phyloP scores from a whole-genome alignment of 208 protist genomes.

The Trypanosoma boissoni region DNA sequence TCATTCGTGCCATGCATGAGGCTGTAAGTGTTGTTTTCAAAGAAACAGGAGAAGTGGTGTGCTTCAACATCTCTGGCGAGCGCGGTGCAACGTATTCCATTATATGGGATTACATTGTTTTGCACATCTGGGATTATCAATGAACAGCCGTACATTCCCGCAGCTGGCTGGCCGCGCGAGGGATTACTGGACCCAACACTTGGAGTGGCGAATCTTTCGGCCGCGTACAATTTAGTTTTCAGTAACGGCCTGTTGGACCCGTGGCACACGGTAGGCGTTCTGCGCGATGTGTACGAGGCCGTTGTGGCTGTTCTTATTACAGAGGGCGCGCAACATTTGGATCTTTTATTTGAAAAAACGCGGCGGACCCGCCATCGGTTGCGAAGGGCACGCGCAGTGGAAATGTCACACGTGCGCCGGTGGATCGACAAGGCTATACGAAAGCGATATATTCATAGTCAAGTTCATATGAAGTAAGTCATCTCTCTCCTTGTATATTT shows the following conservation, averaged over 20 bases:
- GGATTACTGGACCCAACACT: conserved; percentile 22
- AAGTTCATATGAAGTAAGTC: too few species aligned
- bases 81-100: conserved; percentile 6
- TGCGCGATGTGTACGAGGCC: conserved; percentile 13
- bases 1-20: conserved; percentile 12
- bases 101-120: conserved; percentile 60
- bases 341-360: conserved; percentile 59
- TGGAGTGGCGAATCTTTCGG: conserved; percentile 9
- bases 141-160: conserved; percentile 33
- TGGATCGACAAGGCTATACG: background rate
- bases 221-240: conserved; percentile 75
- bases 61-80: conserved; percentile 14
- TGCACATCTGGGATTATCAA: conserved; percentile 63
- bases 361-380: conserved; percentile 47
- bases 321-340: conserved; percentile 78
- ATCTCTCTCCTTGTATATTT: too few species aligned
- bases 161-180: conserved; percentile 33
- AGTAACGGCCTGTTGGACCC: conserved; percentile 79
- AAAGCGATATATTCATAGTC: background rate
- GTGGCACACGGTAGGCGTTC: conserved; percentile 51
- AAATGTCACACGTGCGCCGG: background rate
- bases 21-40: conserved; percentile 33
- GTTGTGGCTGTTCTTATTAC: conserved; percentile 28
- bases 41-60: conserved; percentile 7
- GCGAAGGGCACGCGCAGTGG: background rate